Evolutionary conservation across 441 rosid species (phyloP), one percentile per base, ranked within the genome.

Genomic region (Isatis lusitanica): DNA sequence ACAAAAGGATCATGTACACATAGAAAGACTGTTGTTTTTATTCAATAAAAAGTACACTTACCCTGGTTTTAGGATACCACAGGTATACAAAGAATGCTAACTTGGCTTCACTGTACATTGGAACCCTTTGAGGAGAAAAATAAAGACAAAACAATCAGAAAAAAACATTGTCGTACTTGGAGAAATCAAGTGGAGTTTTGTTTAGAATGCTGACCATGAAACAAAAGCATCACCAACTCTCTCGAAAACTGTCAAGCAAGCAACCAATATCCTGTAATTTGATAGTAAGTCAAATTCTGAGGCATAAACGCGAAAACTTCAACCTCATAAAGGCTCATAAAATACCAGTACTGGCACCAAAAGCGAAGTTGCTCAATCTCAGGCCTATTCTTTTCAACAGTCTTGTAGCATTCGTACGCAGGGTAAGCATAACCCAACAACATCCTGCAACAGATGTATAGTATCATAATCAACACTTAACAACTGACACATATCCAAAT

Each of bases 341-440:
- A 17, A 63, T 83, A 95, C 99, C 99, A 95, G 80, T 95, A 95
- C 73, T 88, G 97, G 84, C 98, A 95, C 99, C 99, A 95, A 85
- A 95, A 95, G 18, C 90, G 97, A 70, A 95, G 99, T 16, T 91
- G 93, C 78, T 95, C 99, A 21, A 95, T 90, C 66, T 91, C 98
- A 10, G 99, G 98, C 74, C 82, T 90, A 75, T 92, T 95, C 87
- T 71, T 85, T 73, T 95, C 99, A 16, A 95, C 97, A 40, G 97
- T 88, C 74, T 95, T 95, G 74, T 95, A 92, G 78, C 99, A 94
- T 80, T 94, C 98, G 38, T 94, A 94, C 3, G 98, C 98, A 15
- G 99, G 99, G 81, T 91, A 95, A 24, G 95, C 99, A 81, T 95
- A 92, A 56, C 98, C 99, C 73, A 95, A 85, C 61, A 80, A 80